Percentiles rank a stretch among this genome's conserved stretches.
These are phyloP conservation scores for Sugiyamaella mastotermitis DNA, from an alignment of 805 yeast species.

Conservation along the genomic window DNA sequence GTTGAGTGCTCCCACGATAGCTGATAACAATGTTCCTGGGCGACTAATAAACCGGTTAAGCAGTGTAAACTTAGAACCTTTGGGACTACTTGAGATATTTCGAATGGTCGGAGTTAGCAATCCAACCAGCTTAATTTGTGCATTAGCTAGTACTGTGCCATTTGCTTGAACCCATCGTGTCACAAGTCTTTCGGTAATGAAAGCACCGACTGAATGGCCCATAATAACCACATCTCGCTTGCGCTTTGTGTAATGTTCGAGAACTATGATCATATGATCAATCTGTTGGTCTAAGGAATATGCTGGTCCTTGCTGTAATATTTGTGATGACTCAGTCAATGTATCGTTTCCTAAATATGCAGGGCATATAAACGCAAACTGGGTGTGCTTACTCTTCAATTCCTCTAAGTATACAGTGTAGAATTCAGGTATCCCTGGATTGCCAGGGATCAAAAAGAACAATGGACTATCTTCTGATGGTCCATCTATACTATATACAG, in stretches of 20 bases:
- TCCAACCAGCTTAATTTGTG: conserved; percentile 41
- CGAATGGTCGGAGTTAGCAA: conserved; percentile 65
- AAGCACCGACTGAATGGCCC: conserved; percentile 73
- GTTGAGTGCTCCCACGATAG: conserved; percentile 11
- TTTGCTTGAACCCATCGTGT: conserved; percentile 20
- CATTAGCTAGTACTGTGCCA: too few relatives aligned
- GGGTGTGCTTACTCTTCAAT: conserved; percentile 38
- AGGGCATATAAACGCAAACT: conserved; percentile 49
- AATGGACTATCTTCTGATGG: conserved; percentile 32
- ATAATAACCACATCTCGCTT: conserved; percentile 40
- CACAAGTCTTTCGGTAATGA: conserved; percentile 51
- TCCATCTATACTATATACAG: conserved; percentile 1
- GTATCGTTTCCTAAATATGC: conserved; percentile 57
- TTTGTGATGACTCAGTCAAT: conserved; percentile 9
- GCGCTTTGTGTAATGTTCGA: conserved; percentile 31
- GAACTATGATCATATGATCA: conserved; percentile 49
- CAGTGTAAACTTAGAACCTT: conserved; percentile 34
- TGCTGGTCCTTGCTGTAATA: conserved; percentile 3
- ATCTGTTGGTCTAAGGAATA: conserved; percentile 46
- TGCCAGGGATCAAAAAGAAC: conserved; percentile 64
- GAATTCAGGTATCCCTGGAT: conserved; percentile 67
- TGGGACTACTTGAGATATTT: conserved; percentile 46
- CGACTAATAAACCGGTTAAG: conserved; percentile 22
- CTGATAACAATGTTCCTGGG: conserved; percentile 13
- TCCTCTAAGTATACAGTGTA: conserved; percentile 48